Percentiles rank a stretch among this genome's conserved stretches.
Evolutionary conservation across 2,329 filamentous ascomycete genomes (phyloP).

Genomic region (Aspergillus sp.): DNA sequence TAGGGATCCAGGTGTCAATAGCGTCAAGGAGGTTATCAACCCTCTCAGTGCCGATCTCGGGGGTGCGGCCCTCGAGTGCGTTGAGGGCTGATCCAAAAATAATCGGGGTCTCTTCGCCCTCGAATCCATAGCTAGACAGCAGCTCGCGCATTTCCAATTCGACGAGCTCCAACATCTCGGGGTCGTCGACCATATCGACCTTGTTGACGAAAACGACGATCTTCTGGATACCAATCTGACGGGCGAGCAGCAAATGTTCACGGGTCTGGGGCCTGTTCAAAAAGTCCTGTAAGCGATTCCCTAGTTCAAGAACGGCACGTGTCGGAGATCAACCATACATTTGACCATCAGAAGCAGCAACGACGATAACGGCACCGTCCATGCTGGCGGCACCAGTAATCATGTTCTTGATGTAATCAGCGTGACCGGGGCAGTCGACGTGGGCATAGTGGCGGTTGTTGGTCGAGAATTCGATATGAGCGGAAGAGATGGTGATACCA

Average conservation of each 20-base stretch:
- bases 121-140: constrained; percentile 84
- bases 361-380: constrained; percentile 98
- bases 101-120: constrained; percentile 95
- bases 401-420: constrained; percentile 99
- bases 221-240: constrained; percentile 95
- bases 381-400: constrained; percentile 99
- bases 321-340: constrained; percentile 49
- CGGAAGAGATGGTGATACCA: constrained; percentile 98
- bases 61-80: constrained; percentile 75
- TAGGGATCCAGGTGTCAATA: constrained; percentile 94
- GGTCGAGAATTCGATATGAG: constrained; percentile 97
- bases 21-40: constrained; percentile 86
- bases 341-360: constrained; percentile 95
- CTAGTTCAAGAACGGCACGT: too few species aligned
- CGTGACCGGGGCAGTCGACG: constrained; percentile 99
- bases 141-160: constrained; percentile 99
- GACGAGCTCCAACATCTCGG: constrained; percentile 98
- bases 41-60: constrained; percentile 77
- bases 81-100: constrained; percentile 94
- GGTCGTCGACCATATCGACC: constrained; percentile 92
- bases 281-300: too few species aligned
- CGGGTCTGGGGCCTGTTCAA: constrained; percentile 74
- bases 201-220: constrained; percentile 99
- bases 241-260: constrained; percentile 94
- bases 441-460: constrained; percentile 94